These are phyloP conservation scores for Kodamaea kakaduensis DNA, from an alignment of 805 yeast genomes.

Conservation along the genomic window DNA sequence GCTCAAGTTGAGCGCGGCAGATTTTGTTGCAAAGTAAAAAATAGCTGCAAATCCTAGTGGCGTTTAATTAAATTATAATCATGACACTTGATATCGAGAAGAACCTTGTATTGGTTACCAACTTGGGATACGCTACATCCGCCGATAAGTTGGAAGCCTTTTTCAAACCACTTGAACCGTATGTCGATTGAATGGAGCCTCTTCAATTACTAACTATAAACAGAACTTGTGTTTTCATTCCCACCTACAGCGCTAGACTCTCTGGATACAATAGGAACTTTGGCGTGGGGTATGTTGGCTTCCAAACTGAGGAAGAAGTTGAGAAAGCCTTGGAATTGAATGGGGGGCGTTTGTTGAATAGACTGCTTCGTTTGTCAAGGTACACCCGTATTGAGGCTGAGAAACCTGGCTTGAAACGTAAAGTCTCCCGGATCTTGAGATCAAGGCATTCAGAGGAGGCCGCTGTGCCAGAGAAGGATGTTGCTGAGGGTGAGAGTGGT, in stretches of 20 bases:
- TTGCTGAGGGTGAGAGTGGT: too few species aligned
- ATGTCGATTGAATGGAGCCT: constrained; percentile 21
- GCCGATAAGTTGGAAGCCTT: constrained; percentile 48
- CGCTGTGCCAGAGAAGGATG: too few species aligned
- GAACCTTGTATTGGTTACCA: constrained; percentile 49
- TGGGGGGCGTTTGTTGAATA: constrained; percentile 28
- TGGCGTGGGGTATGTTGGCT: constrained; percentile 50
- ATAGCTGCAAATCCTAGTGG: not conserved
- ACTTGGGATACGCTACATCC: constrained; percentile 49
- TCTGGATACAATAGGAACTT: constrained; percentile 39
- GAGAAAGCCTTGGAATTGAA: constrained; percentile 25
- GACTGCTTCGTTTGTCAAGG: constrained; percentile 36
- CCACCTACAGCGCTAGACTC: constrained; percentile 50
- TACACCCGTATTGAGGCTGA: constrained; percentile 30
- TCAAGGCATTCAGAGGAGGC: too few species aligned
- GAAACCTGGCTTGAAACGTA: not conserved
- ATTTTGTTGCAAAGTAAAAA: too few species aligned
- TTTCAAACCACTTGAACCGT: constrained; percentile 46
- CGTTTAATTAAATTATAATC: not conserved
- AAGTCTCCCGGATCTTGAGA: too few species aligned
- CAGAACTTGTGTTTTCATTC: constrained; percentile 44
- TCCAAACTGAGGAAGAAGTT: constrained; percentile 27
- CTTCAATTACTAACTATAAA: too few species aligned
- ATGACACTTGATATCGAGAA: not conserved
- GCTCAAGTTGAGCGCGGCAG: constrained; percentile 14